Evolutionary conservation across 345 rosid genomes (phyloP).

Genomic region (Eucalyptus grandis): DNA sequence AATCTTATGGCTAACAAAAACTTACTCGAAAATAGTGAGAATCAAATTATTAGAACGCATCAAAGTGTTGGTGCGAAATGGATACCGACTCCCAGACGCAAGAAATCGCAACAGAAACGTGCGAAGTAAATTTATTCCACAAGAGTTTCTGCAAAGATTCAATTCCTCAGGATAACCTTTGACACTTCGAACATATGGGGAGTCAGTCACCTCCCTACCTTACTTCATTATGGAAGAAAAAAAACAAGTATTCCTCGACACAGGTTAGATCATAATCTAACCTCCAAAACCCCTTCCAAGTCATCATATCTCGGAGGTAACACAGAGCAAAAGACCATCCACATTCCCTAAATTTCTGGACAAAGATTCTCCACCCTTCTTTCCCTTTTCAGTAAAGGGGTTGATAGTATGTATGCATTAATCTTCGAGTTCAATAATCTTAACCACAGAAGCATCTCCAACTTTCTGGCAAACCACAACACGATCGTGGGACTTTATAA

Average conservation of each 20-base stretch:
- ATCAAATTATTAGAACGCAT: not conserved
- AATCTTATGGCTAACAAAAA: not conserved
- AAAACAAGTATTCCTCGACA: not conserved
- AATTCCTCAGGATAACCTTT: not conserved
- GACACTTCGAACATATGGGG: not conserved
- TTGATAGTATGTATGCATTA: not conserved
- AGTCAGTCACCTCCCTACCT: not conserved
- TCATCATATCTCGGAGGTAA: not conserved
- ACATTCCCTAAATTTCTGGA: not conserved
- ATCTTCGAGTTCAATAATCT: conserved; percentile 10
- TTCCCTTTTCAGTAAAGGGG: not conserved
- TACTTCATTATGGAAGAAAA: not conserved
- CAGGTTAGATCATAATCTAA: not conserved
- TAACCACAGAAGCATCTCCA: conserved; percentile 9
- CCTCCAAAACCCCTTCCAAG: not conserved
- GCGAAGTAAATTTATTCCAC: not conserved
- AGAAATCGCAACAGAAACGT: not conserved
- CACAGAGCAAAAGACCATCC: not conserved
- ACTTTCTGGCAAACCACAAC: conserved; percentile 8
- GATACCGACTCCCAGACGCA: not conserved
- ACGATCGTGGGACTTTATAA: conserved; percentile 7
- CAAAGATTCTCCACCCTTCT: not conserved
- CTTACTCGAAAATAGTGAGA: not conserved
- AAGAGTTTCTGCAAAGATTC: not conserved
- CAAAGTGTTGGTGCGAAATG: not conserved